A percentile compares a stretch with the other conserved stretches of the same genome.
phyloP scores from a whole-genome alignment of 768 basidiomycete genomes.

The Crucibulum laeve region DNA sequence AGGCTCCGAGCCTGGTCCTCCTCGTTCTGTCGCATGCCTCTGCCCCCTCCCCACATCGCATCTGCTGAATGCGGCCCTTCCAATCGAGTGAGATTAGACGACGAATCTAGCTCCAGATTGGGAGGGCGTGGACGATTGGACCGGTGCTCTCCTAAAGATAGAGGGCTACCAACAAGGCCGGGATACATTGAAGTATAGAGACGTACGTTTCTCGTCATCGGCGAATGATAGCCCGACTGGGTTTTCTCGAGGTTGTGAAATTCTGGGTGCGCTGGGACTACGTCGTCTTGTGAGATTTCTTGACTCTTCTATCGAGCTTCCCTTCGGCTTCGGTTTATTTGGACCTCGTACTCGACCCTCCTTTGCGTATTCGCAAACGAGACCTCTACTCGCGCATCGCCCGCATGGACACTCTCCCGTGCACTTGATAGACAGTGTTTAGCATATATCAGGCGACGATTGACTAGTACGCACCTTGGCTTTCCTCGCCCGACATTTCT shows the following conservation, averaged over 20 bases:
- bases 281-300: too few species aligned
- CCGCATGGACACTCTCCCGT: conserved; percentile 35
- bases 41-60: too few species aligned
- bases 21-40: too few species aligned
- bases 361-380: conserved; percentile 63
- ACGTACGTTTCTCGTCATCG: not conserved
- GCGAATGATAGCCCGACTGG: too few species aligned
- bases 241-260: too few species aligned
- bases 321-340: conserved; percentile 46
- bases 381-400: conserved; percentile 54
- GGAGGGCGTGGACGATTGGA: conserved; percentile 22
- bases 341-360: conserved; percentile 62
- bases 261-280: too few species aligned
- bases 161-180: conserved; percentile 9
- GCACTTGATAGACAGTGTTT: not conserved
- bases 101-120: conserved; percentile 21
- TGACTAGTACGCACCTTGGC: conserved; percentile 59
- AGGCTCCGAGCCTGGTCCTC: too few species aligned
- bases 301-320: too few species aligned
- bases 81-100: conserved; percentile 12
- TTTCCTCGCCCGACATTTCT: conserved; percentile 68
- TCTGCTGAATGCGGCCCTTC: too few species aligned
- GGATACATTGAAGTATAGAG: not conserved
- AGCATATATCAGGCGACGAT: too few species aligned
- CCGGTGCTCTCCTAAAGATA: conserved; percentile 18